Conservation (phyloP, 345 rosid species). For the Eutrema yunnanense region DNA sequence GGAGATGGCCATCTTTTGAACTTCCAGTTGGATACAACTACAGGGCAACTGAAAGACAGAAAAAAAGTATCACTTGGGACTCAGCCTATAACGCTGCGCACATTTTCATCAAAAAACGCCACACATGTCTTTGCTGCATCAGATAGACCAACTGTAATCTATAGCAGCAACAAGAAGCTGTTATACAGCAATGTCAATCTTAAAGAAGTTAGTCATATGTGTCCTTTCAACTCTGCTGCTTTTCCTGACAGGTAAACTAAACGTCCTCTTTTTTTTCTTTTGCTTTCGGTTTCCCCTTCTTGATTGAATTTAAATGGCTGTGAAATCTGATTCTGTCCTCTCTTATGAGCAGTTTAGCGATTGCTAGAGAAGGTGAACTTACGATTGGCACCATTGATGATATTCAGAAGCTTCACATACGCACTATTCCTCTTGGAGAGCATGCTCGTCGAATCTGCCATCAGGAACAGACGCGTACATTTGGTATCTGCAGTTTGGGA, state of each 20-base stretch:
- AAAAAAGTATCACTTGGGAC: slow-evolving; percentile 97
- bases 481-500: slow-evolving; percentile 85
- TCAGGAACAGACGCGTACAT: slow-evolving; percentile 93
- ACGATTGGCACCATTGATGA: slow-evolving; percentile 98
- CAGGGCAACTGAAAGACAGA: slow-evolving; percentile 79
- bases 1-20: slow-evolving; percentile 98
- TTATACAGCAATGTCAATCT: slow-evolving; percentile 95
- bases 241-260: slow-evolving; percentile 82
- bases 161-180: slow-evolving; percentile 95
- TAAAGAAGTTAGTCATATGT: slow-evolving; percentile 98
- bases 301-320: neutral
- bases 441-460: slow-evolving; percentile 96
- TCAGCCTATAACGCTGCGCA: slow-evolving; percentile 94
- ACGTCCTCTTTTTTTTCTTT: neutral
- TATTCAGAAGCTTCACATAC: slow-evolving; percentile 98
- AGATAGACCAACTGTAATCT: slow-evolving; percentile 93
- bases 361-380: slow-evolving; percentile 98
- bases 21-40: slow-evolving; percentile 73
- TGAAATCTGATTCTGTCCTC: slow-evolving; percentile 20
- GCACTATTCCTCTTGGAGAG: slow-evolving; percentile 96
- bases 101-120: slow-evolving; percentile 86
- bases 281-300: slow-evolving; percentile 21
- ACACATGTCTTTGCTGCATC: slow-evolving; percentile 95
- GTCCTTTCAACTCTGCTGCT: slow-evolving; percentile 98
- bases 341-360: slow-evolving; percentile 66